Evolutionary conservation across 2,329 filamentous ascomycete genomes (phyloP).

Genomic region (Periconia sp.): DNA sequence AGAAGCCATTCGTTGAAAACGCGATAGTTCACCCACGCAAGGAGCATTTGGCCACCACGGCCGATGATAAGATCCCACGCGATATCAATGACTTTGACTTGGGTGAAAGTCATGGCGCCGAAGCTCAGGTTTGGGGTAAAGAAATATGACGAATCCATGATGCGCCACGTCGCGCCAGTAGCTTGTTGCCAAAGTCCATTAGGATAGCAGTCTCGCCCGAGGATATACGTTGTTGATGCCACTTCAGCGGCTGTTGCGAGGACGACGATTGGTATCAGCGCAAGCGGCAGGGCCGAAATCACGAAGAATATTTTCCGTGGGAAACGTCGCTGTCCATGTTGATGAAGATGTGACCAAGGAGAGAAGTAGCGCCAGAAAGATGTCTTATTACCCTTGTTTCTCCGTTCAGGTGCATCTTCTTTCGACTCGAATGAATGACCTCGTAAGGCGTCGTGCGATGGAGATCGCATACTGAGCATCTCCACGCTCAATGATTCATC

Average conservation of each 20-base stretch:
- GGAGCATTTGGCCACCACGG: constrained; percentile 40
- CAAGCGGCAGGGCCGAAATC: constrained; percentile 25
- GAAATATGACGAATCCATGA: constrained; percentile 43
- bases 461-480: constrained; percentile 9
- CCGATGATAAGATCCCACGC: constrained; percentile 47
- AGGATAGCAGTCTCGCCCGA: constrained; percentile 35
- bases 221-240: constrained; percentile 33
- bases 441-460: background rate
- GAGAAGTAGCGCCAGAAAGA: constrained; percentile 11
- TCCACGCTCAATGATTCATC: constrained; percentile 12
- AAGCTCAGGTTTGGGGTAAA: constrained; percentile 41
- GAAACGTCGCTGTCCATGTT: constrained; percentile 16
- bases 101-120: constrained; percentile 40
- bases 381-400: too few species aligned
- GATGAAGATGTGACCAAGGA: constrained; percentile 7
- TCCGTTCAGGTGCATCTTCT: too few species aligned
- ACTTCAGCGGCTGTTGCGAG: constrained; percentile 35
- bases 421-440: background rate
- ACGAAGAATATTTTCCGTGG: constrained; percentile 29
- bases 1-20: constrained; percentile 47
- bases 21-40: constrained; percentile 42
- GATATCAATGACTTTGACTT: constrained; percentile 47
- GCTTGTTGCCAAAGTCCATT: constrained; percentile 39
- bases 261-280: constrained; percentile 30
- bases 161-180: constrained; percentile 36